phyloP scores from a whole-genome alignment of 78 protist genomes.

The Dictyostelium firmibasis region DNA sequence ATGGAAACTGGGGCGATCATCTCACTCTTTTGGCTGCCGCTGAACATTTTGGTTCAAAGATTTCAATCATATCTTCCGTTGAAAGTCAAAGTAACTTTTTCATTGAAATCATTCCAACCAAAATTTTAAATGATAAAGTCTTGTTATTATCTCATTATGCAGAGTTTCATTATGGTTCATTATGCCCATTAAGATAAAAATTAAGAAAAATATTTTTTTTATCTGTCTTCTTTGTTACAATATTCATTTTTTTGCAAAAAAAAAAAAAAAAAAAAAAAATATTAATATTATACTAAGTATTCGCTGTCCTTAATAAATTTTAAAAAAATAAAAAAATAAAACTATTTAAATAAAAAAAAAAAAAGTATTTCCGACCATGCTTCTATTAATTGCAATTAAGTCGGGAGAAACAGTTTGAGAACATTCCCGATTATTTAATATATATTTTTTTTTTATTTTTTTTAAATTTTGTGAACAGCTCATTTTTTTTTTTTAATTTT shows the following conservation, averaged over 20 bases:
- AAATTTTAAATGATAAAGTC: slow-evolving; percentile 51
- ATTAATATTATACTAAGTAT: no score
- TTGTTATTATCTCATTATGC: slow-evolving; percentile 76
- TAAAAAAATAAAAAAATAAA: neutral
- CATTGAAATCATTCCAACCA: slow-evolving; percentile 74
- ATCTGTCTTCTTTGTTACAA: no score
- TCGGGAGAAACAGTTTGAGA: no score
- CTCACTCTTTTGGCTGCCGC: slow-evolving; percentile 75
- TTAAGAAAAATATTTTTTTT: neutral
- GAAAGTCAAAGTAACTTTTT: slow-evolving; percentile 55
- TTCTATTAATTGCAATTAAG: no score
- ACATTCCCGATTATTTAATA: neutral
- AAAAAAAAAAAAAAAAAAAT: no score
- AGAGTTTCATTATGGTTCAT: slow-evolving; percentile 80
- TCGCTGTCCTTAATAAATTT: no score
- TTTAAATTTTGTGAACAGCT: no score
- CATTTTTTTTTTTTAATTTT: no score
- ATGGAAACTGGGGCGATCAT: slow-evolving; percentile 81
- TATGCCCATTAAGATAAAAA: slow-evolving; percentile 34
- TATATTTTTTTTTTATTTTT: no score
- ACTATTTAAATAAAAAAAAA: neutral
- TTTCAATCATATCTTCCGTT: slow-evolving; percentile 63
- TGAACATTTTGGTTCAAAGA: slow-evolving; percentile 40
- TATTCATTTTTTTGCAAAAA: no score
- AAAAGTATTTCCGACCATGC: no score